Evolutionary conservation across 2,329 filamentous ascomycete species (phyloP), one percentile per base, ranked within the genome.

Genomic region (Shiraia sp.): DNA sequence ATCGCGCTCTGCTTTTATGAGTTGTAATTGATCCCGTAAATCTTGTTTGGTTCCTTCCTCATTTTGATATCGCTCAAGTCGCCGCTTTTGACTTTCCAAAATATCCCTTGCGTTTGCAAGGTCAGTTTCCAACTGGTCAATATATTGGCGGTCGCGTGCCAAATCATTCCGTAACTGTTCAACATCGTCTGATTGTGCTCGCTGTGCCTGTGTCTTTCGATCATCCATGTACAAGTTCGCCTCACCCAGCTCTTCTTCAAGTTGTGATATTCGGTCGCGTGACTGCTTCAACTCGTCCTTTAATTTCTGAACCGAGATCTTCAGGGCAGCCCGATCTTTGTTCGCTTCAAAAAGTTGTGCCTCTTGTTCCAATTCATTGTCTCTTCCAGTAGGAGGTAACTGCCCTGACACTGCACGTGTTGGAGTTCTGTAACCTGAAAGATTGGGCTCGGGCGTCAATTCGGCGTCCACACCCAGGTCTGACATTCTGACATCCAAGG

Each of bases 11-110:
- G 73, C 70, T 37, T 67, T 65, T 32, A 77, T 57, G 17, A 77
- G 61, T 49, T 78, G 75, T n/a, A 77, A 50, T 37, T 78, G 74
- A 45, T 78, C 75, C 4, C 72, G 70, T n/a, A 78, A 54, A 36
- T 75, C 73, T 53, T 76, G 73, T 45, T 75, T 75, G 12, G 65
- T 66, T 12, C 70, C 71, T 35, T 66, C 61, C 37, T 73, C 70
- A 10, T 61, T 61, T 44, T 72, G 72, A 38, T 70, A 63, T 1
- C 71, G 65, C 36, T 74, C 71, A 4, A 77, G 64, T 35, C 75
- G 70, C 27, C 70, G 65, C 45, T 76, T 74, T 42, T 75, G 73
- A 16, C 63, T 69, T n/a, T 76, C 72, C 17, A 75, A 53, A 1
- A 70, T 67, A 14, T 72, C 66, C 39, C 69, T 69, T n/a, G 73